Base-by-base conservation (phyloP, 2,329 filamentous ascomycete genomes). In the Atkinsonella texensis region DNA sequence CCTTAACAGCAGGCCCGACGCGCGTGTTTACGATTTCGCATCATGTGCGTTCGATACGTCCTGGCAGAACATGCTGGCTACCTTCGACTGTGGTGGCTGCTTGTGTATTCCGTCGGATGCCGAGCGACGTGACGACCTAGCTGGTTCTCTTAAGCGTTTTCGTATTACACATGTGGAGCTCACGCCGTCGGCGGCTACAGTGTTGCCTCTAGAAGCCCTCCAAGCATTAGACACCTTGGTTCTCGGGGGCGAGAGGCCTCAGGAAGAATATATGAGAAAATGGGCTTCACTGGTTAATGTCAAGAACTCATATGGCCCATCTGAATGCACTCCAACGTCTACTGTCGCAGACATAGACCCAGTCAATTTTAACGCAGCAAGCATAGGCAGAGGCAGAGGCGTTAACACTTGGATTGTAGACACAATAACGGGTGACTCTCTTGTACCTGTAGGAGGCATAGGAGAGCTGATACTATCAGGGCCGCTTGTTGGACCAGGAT, bases 1-100 rank as follows among this genome's bases (percentile, higher is more conserved):
- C 11, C 52, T 58, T 40, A 43, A 33, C 4, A 42, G 32, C 46
- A 53, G 20, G 8, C 28, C 32, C 9, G 40, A 51, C 12, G 51
- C 57, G 4, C 49, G 60, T 7, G 56, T 60, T 2, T 57, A 57
- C 13, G 58, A 61, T 49, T 62, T 58, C 49, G 56, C 58, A 15
- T 56, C 58, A 23, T 61, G 55, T 48, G 53, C 52, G 15, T 62
- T 56, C 38, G 59, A 61, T 39, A 55, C 55, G 0, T 50, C 55
- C 5, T 56, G 55, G 53, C 51, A 51, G 18, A 59, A 62, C 13
- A 48, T 57, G 31, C 45, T 62, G 7, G 50, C 52, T 32, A 50
- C 59, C 0, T 50, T 58, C 28, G 54, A 52, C 17, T 49, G 45
- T 10, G 59, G 59, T 32, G 59, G 47, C 4, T 58, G 55, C 23